Percentiles rank a stretch among this genome's conserved stretches.
These are phyloP conservation scores for Nemania bipapillata DNA, from an alignment of 2,329 filamentous ascomycete species.

Conservation along the genomic window DNA sequence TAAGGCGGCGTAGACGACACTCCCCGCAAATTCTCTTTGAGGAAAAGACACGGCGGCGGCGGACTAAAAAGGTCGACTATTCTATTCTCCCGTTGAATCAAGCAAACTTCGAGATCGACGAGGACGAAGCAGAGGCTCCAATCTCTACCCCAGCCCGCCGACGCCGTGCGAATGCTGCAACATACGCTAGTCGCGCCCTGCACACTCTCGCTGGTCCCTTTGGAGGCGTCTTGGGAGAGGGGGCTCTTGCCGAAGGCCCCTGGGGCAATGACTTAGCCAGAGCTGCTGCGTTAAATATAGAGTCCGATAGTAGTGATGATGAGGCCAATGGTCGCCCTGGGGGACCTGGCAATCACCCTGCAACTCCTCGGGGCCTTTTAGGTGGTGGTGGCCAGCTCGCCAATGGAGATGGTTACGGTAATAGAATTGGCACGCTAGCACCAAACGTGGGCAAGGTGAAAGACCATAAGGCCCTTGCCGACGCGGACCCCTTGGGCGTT, in stretches of 20 bases:
- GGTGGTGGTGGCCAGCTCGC: slow-evolving; percentile 54
- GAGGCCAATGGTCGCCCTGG: slow-evolving; percentile 76
- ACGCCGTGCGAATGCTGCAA: slow-evolving; percentile 68
- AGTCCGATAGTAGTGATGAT: slow-evolving; percentile 97
- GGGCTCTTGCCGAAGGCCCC: slow-evolving; percentile 77
- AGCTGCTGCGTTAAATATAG: slow-evolving; percentile 72
- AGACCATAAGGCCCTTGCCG: slow-evolving; percentile 88
- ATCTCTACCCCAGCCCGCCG: slow-evolving; percentile 75
- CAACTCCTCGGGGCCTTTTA: slow-evolving; percentile 59
- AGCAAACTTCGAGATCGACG: slow-evolving; percentile 76
- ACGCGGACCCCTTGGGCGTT: slow-evolving; percentile 93
- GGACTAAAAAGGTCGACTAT: slow-evolving; percentile 81
- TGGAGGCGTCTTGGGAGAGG: slow-evolving; percentile 80
- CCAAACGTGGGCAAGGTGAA: slow-evolving; percentile 93
- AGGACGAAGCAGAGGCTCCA: slow-evolving; percentile 77
- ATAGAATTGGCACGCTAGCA: slow-evolving; percentile 59
- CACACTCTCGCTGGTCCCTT: slow-evolving; percentile 94
- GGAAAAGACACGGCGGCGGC: slow-evolving; percentile 60
- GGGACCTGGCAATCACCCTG: slow-evolving; percentile 67
- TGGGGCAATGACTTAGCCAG: slow-evolving; percentile 72
- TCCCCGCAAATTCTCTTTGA: slow-evolving; percentile 70
- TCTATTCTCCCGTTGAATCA: slow-evolving; percentile 82
- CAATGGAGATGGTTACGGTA: slow-evolving; percentile 55
- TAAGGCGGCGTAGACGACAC: slow-evolving; percentile 60
- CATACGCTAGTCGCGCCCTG: slow-evolving; percentile 79